Percentiles rank a stretch among this genome's conserved stretches.
Conservation (phyloP, 495 filamentous ascomycete species). For the Penicillium salamii region DNA sequence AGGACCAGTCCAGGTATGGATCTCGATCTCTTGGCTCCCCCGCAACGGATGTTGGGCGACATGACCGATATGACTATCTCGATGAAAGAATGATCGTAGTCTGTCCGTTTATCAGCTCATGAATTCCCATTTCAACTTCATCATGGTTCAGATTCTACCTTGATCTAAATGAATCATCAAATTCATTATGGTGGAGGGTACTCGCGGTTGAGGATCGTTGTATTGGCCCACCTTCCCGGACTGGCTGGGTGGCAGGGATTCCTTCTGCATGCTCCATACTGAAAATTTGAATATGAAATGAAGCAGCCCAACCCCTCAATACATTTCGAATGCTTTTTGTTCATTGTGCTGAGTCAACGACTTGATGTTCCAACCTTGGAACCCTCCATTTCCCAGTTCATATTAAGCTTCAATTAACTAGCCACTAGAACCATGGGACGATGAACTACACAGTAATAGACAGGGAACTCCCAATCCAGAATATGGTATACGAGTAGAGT, state of each 20-base stretch:
- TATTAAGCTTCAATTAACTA: not conserved
- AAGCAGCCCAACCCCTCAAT: too few species aligned
- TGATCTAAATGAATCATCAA: slow-evolving; percentile 21
- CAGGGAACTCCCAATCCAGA: too few species aligned
- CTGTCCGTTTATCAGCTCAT: slow-evolving; percentile 1
- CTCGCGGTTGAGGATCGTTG: slow-evolving; percentile 10
- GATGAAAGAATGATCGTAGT: slow-evolving; percentile 20
- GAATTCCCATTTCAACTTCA: not conserved
- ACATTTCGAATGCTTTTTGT: not conserved
- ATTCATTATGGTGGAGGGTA: slow-evolving; percentile 21
- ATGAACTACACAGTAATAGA: not conserved
- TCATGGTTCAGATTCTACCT: slow-evolving; percentile 7
- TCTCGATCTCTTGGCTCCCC: slow-evolving; percentile 18
- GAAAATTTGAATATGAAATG: too few species aligned
- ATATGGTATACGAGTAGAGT: too few species aligned
- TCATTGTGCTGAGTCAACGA: slow-evolving; percentile 3
- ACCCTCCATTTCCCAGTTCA: too few species aligned
- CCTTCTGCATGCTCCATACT: not conserved
- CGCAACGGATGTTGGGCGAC: slow-evolving; percentile 19
- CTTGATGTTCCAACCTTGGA: too few species aligned
- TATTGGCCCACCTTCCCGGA: not conserved
- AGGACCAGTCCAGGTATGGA: slow-evolving; percentile 27
- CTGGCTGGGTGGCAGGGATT: not conserved
- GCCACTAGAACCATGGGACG: not conserved
- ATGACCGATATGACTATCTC: slow-evolving; percentile 24